A percentile compares a stretch with the other conserved stretches of the same genome.
These are phyloP conservation scores for Oryza rufipogon DNA, from an alignment of 176 grass and related monocot species.

Conservation along the genomic window DNA sequence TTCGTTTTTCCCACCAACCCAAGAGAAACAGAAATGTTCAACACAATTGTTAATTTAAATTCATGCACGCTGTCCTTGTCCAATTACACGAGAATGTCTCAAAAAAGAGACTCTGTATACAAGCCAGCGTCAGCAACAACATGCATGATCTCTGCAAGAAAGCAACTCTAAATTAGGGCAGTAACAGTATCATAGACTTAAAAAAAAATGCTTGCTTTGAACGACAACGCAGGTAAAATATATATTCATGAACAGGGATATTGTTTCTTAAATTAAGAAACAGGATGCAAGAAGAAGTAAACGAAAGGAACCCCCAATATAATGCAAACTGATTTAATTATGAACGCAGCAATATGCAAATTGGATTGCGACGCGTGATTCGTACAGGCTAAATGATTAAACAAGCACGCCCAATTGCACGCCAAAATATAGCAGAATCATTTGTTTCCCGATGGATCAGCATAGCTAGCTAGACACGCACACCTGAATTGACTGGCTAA, in stretches of 20 bases:
- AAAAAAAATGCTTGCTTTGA: background rate
- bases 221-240: background rate
- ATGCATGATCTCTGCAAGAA: slow-evolving; percentile 24
- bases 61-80: slow-evolving; percentile 21
- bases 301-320: background rate
- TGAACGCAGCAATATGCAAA: background rate
- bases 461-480: background rate
- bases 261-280: background rate
- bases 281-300: background rate
- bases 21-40: background rate
- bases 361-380: slow-evolving; percentile 8
- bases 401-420: background rate
- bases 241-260: background rate
- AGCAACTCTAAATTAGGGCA: slow-evolving; percentile 29
- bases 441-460: background rate
- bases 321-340: background rate
- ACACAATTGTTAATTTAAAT: background rate
- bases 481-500: background rate
- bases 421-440: background rate
- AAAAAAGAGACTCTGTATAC: background rate
- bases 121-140: background rate
- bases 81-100: slow-evolving; percentile 43
- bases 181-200: background rate
- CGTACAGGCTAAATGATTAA: background rate
- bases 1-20: slow-evolving; percentile 35